Percentiles rank a stretch among this genome's conserved stretches.
Conservation (phyloP, 1,284 basidiomycete genomes). For the Prillingera fragicola region DNA sequence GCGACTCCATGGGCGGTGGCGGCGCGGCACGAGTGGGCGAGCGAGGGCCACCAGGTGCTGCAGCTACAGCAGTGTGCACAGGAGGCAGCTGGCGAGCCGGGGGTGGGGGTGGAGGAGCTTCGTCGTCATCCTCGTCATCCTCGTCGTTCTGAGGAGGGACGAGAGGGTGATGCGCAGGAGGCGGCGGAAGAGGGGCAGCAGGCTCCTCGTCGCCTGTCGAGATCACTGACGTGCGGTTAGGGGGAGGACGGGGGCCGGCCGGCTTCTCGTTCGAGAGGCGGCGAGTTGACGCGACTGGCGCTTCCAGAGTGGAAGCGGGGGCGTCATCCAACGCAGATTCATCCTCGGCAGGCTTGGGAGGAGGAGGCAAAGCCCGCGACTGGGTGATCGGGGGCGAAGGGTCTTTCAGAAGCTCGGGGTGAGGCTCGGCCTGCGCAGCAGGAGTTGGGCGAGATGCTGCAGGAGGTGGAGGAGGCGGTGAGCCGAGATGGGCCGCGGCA, state of each 20-base stretch:
- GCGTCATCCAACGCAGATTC: no score
- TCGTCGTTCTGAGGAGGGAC: conserved; percentile 24
- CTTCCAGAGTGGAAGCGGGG: no score
- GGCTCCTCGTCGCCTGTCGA: conserved; percentile 12
- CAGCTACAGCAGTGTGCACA: conserved; percentile 1
- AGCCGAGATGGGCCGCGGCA: conserved; percentile 11
- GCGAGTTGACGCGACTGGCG: no score
- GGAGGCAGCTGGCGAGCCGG: neutral
- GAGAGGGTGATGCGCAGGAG: conserved; percentile 13
- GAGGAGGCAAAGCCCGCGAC: conserved; percentile 17
- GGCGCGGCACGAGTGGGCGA: neutral
- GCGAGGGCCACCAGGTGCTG: conserved; percentile 1
- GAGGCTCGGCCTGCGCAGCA: no score
- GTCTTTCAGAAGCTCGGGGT: no score
- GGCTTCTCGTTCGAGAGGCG: no score
- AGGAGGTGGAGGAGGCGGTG: conserved; percentile 5
- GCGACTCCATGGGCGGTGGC: no score
- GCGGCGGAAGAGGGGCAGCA: conserved; percentile 17
- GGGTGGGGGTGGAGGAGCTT: conserved; percentile 4
- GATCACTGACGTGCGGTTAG: no score
- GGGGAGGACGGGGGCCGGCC: no score
- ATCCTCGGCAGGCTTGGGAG: no score
- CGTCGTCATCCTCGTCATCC: conserved; percentile 22
- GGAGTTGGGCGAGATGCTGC: conserved; percentile 21
- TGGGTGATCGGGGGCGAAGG: conserved; percentile 19